Conservation (phyloP, 2,329 filamentous ascomycete genomes). For the Fusarium sp. region DNA sequence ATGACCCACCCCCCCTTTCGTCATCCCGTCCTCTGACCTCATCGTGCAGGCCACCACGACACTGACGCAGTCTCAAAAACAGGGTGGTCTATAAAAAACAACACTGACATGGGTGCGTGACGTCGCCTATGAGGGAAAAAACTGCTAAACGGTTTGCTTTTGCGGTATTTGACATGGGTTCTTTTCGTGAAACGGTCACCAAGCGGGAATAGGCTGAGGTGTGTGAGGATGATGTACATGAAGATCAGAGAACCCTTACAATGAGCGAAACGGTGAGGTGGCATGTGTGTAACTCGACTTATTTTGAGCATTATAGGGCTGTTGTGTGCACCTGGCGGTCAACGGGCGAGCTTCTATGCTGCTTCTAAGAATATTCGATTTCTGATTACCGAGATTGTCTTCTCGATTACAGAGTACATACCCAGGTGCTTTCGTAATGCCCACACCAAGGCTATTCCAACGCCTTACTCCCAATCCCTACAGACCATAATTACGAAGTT, state of each 20-base stretch:
- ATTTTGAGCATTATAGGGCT: background rate
- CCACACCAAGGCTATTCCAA: constrained; percentile 14
- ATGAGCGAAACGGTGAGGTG: background rate
- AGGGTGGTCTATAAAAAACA: constrained; percentile 32
- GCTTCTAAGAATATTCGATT: constrained; percentile 31
- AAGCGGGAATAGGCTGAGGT: constrained; percentile 3
- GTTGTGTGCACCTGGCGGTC: constrained; percentile 3
- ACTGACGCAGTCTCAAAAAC: constrained; percentile 15
- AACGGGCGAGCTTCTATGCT: background rate
- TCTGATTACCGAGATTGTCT: background rate
- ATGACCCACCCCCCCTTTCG: constrained; percentile 31
- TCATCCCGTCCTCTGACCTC: constrained; percentile 44
- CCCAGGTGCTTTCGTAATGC: background rate
- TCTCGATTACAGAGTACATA: background rate
- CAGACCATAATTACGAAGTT: constrained; percentile 17
- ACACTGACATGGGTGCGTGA: constrained; percentile 18
- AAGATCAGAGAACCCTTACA: background rate
- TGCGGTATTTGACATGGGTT: constrained; percentile 2
- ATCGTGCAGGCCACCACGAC: constrained; percentile 36
- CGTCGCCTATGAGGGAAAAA: background rate
- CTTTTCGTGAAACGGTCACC: constrained; percentile 8
- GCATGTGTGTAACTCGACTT: background rate
- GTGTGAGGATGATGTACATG: constrained; percentile 13
- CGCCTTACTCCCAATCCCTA: constrained; percentile 33
- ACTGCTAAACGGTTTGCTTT: background rate